These are phyloP conservation scores for Hypoxylon sp. DNA, from an alignment of 2,329 filamentous ascomycete species.

Conservation along the genomic window DNA sequence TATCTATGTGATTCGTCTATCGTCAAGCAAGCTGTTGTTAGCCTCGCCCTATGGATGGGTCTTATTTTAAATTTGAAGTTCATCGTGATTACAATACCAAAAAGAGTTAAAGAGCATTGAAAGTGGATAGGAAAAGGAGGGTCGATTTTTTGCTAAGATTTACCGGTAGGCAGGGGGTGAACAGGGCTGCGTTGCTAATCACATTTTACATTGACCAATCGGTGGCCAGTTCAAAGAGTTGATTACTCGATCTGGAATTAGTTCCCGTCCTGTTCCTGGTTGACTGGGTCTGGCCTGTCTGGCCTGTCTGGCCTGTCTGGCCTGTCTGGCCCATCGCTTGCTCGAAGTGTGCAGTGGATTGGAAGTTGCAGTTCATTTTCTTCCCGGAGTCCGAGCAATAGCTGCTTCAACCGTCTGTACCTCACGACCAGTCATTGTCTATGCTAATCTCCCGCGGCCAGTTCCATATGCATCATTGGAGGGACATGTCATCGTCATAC, in stretches of 20 bases:
- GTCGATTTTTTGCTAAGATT: constrained; percentile 32
- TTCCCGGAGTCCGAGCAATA: constrained; percentile 39
- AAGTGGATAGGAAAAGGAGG: constrained; percentile 37
- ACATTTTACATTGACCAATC: constrained; percentile 39
- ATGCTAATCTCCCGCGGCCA: constrained; percentile 52
- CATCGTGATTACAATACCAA: constrained; percentile 6
- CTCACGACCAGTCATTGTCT: constrained; percentile 45
- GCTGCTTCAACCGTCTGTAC: constrained; percentile 33
- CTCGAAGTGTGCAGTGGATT: constrained; percentile 3
- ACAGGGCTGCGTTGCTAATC: constrained; percentile 43
- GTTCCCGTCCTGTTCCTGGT: constrained; percentile 43
- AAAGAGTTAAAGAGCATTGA: not conserved
- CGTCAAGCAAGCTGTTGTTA: constrained; percentile 11
- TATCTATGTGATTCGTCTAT: constrained; percentile 23
- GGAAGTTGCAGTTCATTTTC: constrained; percentile 39
- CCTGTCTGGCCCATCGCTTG: constrained; percentile 27
- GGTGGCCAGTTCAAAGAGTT: constrained; percentile 12
- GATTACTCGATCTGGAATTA: constrained; percentile 39
- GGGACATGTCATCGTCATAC: constrained; percentile 47
- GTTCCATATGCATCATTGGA: constrained; percentile 47
- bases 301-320: constrained; percentile 33
- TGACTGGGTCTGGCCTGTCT: constrained; percentile 42
- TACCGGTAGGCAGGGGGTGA: constrained; percentile 40
- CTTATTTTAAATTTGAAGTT: constrained; percentile 21
- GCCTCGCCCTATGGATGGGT: constrained; percentile 19